These are phyloP conservation scores for Podospora bellae-mahoneyi DNA, from an alignment of 495 filamentous ascomycete species.

Conservation along the genomic window DNA sequence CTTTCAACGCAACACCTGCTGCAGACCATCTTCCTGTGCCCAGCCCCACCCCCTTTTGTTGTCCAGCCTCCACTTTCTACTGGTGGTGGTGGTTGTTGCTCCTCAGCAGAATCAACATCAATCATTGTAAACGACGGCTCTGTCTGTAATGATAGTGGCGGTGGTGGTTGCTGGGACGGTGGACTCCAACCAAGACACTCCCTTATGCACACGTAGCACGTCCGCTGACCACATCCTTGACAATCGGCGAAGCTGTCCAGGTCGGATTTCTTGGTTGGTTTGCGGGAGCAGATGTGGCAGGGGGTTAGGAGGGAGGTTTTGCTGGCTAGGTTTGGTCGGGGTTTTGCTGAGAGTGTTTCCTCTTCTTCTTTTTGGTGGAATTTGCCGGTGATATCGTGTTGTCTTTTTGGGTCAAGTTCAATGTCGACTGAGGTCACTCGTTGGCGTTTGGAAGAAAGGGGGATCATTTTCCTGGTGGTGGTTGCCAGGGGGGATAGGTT, in stretches of 20 bases:
- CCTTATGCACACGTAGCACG: conserved; percentile 48
- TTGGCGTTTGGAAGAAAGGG: conserved; percentile 36
- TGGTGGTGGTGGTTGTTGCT: background rate
- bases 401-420: conserved; percentile 3
- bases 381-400: conserved; percentile 12
- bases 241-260: conserved; percentile 49
- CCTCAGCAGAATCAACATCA: conserved; percentile 32
- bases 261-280: conserved; percentile 47
- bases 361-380: background rate
- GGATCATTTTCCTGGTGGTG: conserved; percentile 33
- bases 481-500: conserved; percentile 10
- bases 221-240: conserved; percentile 44
- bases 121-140: conserved; percentile 40
- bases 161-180: conserved; percentile 1
- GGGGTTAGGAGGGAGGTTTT: conserved; percentile 32
- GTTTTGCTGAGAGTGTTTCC: conserved; percentile 11
- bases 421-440: conserved; percentile 14
- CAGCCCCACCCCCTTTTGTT: conserved; percentile 22
- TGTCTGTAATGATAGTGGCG: conserved; percentile 16
- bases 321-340: conserved; percentile 10
- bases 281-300: conserved; percentile 49
- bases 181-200: conserved; percentile 43
- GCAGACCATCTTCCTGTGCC: conserved; percentile 43
- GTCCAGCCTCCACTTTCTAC: background rate
- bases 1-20: conserved; percentile 47